Evolutionary conservation across 1,284 basidiomycete genomes (phyloP).

Genomic region (Bondarzewia mesenterica): DNA sequence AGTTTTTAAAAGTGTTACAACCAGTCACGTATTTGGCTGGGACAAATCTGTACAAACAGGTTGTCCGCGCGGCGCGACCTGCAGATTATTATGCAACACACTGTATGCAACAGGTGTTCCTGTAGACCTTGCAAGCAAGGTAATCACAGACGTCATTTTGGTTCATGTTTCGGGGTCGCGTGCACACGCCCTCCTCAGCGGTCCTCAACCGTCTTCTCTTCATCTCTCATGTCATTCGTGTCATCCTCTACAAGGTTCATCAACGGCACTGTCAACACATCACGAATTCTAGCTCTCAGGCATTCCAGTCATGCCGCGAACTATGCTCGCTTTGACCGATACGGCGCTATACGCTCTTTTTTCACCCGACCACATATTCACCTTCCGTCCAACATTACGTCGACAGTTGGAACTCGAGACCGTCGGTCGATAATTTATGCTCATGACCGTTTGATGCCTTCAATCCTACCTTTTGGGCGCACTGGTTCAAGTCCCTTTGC

Average conservation of each 20-base stretch:
- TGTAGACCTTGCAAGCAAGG: too few relatives aligned
- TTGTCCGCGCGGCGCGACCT: too few relatives aligned
- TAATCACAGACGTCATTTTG: too few relatives aligned
- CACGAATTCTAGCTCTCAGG: not conserved
- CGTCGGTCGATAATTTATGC: not conserved
- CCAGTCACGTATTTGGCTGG: too few relatives aligned
- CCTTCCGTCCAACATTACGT: not conserved
- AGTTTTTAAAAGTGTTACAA: too few relatives aligned
- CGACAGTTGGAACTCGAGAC: not conserved
- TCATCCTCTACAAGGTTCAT: not conserved
- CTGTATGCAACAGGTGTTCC: too few relatives aligned
- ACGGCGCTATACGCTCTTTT: not conserved
- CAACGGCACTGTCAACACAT: not conserved
- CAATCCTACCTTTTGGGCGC: not conserved
- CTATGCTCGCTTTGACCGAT: not conserved
- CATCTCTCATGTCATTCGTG: not conserved
- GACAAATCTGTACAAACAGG: too few relatives aligned
- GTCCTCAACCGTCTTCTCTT: too few relatives aligned
- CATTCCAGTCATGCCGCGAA: not conserved
- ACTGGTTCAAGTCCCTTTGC: not conserved
- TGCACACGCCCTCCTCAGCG: too few relatives aligned
- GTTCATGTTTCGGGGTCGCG: too few relatives aligned
- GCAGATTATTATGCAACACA: too few relatives aligned
- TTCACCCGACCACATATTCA: not conserved
- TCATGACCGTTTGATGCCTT: not conserved